A percentile compares a stretch with the other conserved stretches of the same genome.
Evolutionary conservation across 179 eudicot species (phyloP).

Genomic region (Silene coronaria): DNA sequence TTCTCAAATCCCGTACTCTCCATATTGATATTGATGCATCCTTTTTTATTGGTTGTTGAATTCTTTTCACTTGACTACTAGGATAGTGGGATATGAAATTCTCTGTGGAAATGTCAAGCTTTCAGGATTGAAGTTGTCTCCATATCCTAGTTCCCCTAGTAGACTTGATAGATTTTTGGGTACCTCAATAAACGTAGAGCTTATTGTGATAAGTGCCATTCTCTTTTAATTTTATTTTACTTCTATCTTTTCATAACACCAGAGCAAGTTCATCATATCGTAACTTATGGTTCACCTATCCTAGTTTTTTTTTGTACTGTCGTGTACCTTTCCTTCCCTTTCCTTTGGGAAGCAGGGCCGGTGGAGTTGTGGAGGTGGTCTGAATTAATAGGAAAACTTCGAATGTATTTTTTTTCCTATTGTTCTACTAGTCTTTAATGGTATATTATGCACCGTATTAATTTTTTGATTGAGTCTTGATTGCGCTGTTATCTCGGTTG

Average conservation of each 20-base stretch:
- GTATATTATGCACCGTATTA: too few species aligned
- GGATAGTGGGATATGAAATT: too few species aligned
- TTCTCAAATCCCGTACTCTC: constrained; percentile 4
- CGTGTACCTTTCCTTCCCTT: not conserved
- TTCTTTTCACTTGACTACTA: too few species aligned
- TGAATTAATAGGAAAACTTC: not conserved
- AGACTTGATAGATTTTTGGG: too few species aligned
- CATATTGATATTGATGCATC: not conserved
- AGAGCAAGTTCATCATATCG: not conserved
- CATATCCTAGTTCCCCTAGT: too few species aligned
- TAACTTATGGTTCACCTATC: not conserved
- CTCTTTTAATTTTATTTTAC: not conserved
- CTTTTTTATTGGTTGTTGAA: not conserved
- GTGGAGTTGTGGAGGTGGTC: not conserved
- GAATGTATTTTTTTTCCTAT: not conserved
- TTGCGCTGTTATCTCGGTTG: too few species aligned
- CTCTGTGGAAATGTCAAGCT: too few species aligned
- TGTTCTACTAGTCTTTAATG: not conserved
- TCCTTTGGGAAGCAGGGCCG: not conserved
- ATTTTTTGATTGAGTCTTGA: too few species aligned
- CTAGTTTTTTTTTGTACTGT: not conserved
- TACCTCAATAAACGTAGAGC: not conserved
- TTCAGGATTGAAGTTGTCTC: too few species aligned
- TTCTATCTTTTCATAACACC: not conserved
- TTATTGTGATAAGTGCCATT: not conserved